These are phyloP conservation scores for Leccinum fuscescens DNA, from an alignment of 1,284 basidiomycete species.

Conservation along the genomic window DNA sequence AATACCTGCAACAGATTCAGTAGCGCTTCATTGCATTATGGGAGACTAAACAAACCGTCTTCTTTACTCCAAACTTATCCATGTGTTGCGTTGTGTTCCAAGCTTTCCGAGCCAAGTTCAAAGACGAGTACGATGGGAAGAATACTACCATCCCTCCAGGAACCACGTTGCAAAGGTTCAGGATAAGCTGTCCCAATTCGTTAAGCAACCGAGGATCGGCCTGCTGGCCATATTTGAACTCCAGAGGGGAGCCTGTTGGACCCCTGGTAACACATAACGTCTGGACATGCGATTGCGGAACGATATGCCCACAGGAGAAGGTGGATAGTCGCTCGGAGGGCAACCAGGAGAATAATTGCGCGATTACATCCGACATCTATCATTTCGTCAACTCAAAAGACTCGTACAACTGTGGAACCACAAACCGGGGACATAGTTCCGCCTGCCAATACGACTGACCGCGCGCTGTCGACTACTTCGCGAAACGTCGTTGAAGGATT, in stretches of 20 bases:
- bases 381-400: constrained; percentile 9
- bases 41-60: constrained; percentile 47
- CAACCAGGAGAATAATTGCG: constrained; percentile 79
- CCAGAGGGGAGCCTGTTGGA: constrained; percentile 73
- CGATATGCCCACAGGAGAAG: constrained; percentile 93
- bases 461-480: constrained; percentile 76
- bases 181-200: constrained; percentile 82
- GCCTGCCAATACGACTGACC: constrained; percentile 86
- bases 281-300: constrained; percentile 78
- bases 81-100: constrained; percentile 71
- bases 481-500: constrained; percentile 89
- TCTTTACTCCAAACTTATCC: constrained; percentile 66
- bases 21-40: not conserved
- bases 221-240: constrained; percentile 82
- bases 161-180: constrained; percentile 77
- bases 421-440: constrained; percentile 96
- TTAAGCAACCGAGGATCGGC: constrained; percentile 68
- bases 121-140: constrained; percentile 88
- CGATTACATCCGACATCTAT: constrained; percentile 86
- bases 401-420: constrained; percentile 12
- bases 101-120: constrained; percentile 62
- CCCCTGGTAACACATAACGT: constrained; percentile 78
- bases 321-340: constrained; percentile 62
- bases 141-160: constrained; percentile 93
- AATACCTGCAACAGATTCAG: constrained; percentile 59